Percentiles rank a stretch among this genome's conserved stretches.
phyloP scores from a whole-genome alignment of 805 yeast species.

The Cyberlindnera sargentensis region DNA sequence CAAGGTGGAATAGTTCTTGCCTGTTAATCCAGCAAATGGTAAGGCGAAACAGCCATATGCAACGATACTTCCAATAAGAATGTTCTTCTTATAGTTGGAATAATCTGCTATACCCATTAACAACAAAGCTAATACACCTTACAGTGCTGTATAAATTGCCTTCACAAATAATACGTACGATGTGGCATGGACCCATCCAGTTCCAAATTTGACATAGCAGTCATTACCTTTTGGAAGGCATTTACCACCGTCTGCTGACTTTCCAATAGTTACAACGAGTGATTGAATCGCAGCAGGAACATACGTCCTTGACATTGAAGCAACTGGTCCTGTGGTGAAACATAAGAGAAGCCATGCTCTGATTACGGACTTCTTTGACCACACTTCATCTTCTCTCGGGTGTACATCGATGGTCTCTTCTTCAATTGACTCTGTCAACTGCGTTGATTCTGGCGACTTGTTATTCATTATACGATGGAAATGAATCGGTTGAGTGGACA shows the following conservation, averaged over 20 bases:
- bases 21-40: constrained; percentile 30
- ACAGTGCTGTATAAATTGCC: constrained; percentile 33
- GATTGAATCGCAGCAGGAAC: constrained; percentile 36
- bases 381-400: background rate
- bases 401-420: no score
- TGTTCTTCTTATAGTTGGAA: constrained; percentile 29
- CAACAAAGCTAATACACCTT: constrained; percentile 29
- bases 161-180: constrained; percentile 32
- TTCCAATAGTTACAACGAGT: constrained; percentile 27
- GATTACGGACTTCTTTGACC: constrained; percentile 2
- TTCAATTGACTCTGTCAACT: no score
- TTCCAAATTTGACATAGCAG: constrained; percentile 31
- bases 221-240: constrained; percentile 30
- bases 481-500: no score
- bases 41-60: constrained; percentile 29
- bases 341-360: constrained; percentile 33
- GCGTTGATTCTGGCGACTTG: no score
- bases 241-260: constrained; percentile 17
- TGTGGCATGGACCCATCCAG: constrained; percentile 27
- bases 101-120: constrained; percentile 36
- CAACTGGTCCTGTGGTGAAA: constrained; percentile 36
- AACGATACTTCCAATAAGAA: constrained; percentile 27
- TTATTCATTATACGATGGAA: no score
- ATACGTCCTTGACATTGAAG: constrained; percentile 34
- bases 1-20: constrained; percentile 17